Conservation (phyloP, 225 moss, liverwort and hornwort genomes). For the Thuidium tamariscinum region DNA sequence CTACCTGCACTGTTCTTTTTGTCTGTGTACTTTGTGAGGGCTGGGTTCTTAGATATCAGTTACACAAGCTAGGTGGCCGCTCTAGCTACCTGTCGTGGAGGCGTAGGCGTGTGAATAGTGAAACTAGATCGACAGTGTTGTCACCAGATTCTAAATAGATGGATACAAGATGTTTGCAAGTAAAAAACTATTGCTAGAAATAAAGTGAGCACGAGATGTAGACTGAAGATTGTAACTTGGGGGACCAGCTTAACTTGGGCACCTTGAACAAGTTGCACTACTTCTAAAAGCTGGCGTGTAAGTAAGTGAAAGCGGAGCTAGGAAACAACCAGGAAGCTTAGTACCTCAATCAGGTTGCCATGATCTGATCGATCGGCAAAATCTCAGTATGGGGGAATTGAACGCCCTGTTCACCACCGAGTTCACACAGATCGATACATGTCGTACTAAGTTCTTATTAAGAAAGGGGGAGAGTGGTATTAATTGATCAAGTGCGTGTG, state of each 20-base stretch:
- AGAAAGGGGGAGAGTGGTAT: no score
- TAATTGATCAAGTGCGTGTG: no score
- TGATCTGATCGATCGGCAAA: not conserved
- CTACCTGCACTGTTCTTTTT: not conserved
- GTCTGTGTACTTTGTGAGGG: not conserved
- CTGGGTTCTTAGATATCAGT: not conserved
- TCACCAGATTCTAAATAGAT: not conserved
- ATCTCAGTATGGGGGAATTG: not conserved
- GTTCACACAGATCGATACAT: not conserved
- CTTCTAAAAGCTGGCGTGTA: not conserved
- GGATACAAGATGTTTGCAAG: not conserved
- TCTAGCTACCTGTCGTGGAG: not conserved
- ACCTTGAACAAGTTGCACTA: not conserved
- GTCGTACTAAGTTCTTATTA: not conserved
- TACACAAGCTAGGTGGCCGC: not conserved
- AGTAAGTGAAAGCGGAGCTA: not conserved
- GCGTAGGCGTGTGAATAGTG: not conserved
- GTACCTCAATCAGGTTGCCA: not conserved
- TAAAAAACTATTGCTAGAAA: not conserved
- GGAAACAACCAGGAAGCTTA: not conserved
- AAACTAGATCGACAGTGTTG: not conserved
- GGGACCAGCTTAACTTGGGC: not conserved
- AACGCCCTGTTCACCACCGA: no score
- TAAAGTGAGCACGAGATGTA: not conserved
- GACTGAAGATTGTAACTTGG: not conserved